phyloP scores from a whole-genome alignment of 129 eudicot genomes.

The Calendula officinalis region DNA sequence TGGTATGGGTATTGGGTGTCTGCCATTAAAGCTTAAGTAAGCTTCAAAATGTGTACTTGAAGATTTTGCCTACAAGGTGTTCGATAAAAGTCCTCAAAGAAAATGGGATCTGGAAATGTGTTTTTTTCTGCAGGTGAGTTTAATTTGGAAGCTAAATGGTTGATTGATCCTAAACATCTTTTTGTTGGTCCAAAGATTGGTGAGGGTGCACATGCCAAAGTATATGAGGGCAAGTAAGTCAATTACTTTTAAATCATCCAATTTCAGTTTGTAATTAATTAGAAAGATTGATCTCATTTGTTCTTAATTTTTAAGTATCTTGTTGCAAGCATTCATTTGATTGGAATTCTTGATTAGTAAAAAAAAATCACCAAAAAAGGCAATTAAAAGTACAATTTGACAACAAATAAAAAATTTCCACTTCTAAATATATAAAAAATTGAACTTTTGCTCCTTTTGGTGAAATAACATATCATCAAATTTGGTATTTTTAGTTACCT shows the following conservation, averaged over 20 bases:
- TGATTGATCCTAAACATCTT: too few relatives aligned
- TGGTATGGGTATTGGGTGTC: constrained; percentile 1
- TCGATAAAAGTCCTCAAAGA: constrained; percentile 26
- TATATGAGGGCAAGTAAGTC: too few relatives aligned
- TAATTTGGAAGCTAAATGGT: constrained; percentile 50
- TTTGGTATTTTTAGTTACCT: too few relatives aligned
- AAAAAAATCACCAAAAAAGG: too few relatives aligned
- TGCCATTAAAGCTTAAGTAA: constrained; percentile 21
- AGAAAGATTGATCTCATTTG: constrained; percentile 16
- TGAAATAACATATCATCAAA: too few relatives aligned
- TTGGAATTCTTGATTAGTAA: constrained; percentile 5
- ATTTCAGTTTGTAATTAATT: not conserved
- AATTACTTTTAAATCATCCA: not conserved
- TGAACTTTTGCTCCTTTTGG: too few relatives aligned
- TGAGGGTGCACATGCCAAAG: too few relatives aligned
- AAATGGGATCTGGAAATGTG: constrained; percentile 80
- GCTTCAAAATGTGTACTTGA: not conserved
- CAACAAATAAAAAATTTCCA: too few relatives aligned
- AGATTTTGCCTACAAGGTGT: constrained; percentile 22
- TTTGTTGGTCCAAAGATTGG: too few relatives aligned
- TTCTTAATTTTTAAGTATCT: not conserved
- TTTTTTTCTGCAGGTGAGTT: constrained; percentile 52
- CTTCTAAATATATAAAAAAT: too few relatives aligned
- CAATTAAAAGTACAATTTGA: too few relatives aligned
- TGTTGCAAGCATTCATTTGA: constrained; percentile 2